These are phyloP conservation scores for Coemansia sp. DNA, from an alignment of 192 early-diverging fungal species.

Conservation along the genomic window DNA sequence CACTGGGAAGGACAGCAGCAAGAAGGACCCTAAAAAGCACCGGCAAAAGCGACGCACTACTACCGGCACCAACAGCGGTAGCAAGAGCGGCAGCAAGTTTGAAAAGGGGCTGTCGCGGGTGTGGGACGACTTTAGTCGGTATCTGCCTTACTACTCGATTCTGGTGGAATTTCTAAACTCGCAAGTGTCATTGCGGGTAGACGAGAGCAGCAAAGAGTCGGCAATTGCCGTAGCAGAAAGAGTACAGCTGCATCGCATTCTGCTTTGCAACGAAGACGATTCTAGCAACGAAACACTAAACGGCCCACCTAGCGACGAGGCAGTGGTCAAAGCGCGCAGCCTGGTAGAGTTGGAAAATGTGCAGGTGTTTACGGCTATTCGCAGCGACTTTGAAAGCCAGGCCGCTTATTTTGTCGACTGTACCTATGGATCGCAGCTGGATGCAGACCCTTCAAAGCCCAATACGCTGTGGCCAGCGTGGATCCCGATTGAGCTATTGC, in stretches of 20 bases:
- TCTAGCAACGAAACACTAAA: neutral
- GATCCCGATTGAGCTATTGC: conserved; percentile 56
- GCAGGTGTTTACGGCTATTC: conserved; percentile 51
- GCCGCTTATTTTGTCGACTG: conserved; percentile 52
- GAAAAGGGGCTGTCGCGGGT: conserved; percentile 39
- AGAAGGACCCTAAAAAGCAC: neutral
- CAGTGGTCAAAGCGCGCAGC: conserved; percentile 55
- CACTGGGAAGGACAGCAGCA: neutral
- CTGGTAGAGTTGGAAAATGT: conserved; percentile 52
- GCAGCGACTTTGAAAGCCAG: conserved; percentile 43
- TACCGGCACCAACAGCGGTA: conserved; percentile 5
- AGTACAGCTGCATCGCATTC: conserved; percentile 43
- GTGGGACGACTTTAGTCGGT: conserved; percentile 52
- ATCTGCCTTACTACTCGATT: conserved; percentile 44
- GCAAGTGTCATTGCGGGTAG: conserved; percentile 53
- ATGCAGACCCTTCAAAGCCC: conserved; percentile 24
- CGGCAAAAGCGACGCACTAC: neutral
- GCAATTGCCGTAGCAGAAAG: conserved; percentile 49
- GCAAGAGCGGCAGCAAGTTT: conserved; percentile 35
- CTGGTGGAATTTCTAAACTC: conserved; percentile 56
- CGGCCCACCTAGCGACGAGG: conserved; percentile 39
- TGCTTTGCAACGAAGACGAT: conserved; percentile 37
- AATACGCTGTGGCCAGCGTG: conserved; percentile 54
- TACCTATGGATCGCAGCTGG: conserved; percentile 39
- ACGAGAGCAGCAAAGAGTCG: conserved; percentile 40